A percentile compares a stretch with the other conserved stretches of the same genome.
Conservation (phyloP, 306 rosid species). For the Pyrus betulifolia region DNA sequence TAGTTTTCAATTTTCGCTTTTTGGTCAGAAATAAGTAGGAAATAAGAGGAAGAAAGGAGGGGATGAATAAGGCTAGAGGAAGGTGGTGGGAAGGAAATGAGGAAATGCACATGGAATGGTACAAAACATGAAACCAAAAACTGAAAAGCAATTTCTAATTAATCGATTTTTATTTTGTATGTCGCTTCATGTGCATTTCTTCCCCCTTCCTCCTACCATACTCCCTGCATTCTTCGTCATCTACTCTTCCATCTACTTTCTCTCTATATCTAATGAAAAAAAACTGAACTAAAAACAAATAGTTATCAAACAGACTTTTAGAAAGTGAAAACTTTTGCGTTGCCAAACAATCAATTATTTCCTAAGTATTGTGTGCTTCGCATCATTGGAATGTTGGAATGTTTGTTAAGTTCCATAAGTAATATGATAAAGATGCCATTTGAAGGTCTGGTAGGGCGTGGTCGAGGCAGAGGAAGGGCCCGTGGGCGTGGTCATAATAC, state of each 20-base stretch:
- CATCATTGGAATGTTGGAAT: neutral
- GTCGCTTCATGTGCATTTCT: neutral
- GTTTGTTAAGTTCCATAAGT: neutral
- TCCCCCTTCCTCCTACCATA: neutral
- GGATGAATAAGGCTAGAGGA: neutral
- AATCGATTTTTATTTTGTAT: no score
- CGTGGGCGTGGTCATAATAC: slow-evolving; percentile 38
- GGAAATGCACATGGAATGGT: neutral
- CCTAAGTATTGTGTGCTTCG: neutral
- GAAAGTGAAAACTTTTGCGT: neutral
- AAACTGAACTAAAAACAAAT: neutral
- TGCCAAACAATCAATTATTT: neutral
- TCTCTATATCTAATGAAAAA: neutral
- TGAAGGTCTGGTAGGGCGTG: slow-evolving; percentile 47
- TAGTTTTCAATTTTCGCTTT: neutral
- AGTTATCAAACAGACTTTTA: neutral
- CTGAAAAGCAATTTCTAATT: no score
- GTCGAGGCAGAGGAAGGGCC: slow-evolving; percentile 61
- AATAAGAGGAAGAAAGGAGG: neutral
- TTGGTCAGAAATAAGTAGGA: neutral
- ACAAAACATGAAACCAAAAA: neutral
- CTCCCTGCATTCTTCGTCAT: neutral
- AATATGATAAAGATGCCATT: neutral
- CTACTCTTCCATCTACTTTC: neutral
- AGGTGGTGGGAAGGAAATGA: neutral